Evolutionary conservation across 768 basidiomycete genomes (phyloP), one percentile per base, ranked within the genome.

Genomic region (Auriscalpium vulgare): DNA sequence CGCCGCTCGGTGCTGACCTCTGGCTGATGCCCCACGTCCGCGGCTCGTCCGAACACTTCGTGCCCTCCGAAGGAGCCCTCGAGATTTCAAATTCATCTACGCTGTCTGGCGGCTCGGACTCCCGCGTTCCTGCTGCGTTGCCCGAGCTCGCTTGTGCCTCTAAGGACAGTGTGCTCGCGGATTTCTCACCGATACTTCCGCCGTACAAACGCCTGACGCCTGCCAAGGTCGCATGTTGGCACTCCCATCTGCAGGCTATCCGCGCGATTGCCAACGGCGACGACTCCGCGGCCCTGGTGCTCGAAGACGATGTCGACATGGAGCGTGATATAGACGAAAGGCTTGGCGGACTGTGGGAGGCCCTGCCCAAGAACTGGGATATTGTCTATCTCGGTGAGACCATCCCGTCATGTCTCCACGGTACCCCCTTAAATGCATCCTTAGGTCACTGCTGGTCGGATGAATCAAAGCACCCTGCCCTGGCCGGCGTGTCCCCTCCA

Each of bases 281-380:
- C 29, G 62, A 71, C 55, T 73, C 73, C 10, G 71, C 78, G 2
- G 72, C 75, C 0, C 55, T 89, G 9, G 74, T 90, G n/a, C 71
- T 89, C 8, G 88, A 90, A 67, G 89, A 90, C 64, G 89, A 91
- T 59, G 71, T 91, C 10, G 85, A 91, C 64, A 83, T 89, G 80
- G 88, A 91, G 69, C 72, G 67, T 35, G 80, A 88, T 60, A 77
- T 86, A 11, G 60, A 69, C 6, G 53, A 63, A 14, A 76, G 78
- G 29, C 64, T 80, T 46, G 56, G 59, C 46, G 55, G 37, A 8
- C 45, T 85, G 40, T 87, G 84, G 85, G 51, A 58, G 4, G 65
- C 66, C 9, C 65, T 90, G 34, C 88, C 88, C 7, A 44, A 37
- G 1, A 73, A 78, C 14, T 90, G 88, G 88, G 88, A 89, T 60